Conservation (phyloP, 352 stramenopile species). For the Globisporangium apiculatum region DNA sequence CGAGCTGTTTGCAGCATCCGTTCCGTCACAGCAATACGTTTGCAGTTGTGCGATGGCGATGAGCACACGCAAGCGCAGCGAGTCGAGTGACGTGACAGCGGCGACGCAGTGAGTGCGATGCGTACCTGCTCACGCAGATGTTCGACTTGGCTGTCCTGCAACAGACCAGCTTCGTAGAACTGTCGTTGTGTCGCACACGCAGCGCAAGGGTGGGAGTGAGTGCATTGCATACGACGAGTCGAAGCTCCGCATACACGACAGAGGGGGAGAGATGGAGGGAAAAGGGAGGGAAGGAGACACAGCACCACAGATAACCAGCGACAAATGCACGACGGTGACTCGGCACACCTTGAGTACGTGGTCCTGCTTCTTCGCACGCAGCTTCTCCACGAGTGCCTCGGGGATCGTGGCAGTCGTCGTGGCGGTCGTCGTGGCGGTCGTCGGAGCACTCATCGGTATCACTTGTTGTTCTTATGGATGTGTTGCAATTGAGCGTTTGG, state of each 20-base stretch:
- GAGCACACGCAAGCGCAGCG: too few relatives aligned
- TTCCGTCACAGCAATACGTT: too few relatives aligned
- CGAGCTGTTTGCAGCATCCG: slow-evolving; percentile 24
- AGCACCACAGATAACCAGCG: too few relatives aligned
- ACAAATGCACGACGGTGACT: too few relatives aligned
- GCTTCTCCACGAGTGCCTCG: slow-evolving; percentile 21
- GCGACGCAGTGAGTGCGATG: not conserved
- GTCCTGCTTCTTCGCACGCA: slow-evolving; percentile 41
- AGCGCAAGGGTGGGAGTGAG: not conserved
- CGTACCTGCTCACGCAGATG: slow-evolving; percentile 40
- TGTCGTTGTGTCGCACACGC: slow-evolving; percentile 9
- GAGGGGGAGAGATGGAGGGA: too few relatives aligned
- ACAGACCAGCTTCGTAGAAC: slow-evolving; percentile 61
- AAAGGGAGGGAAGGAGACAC: too few relatives aligned
- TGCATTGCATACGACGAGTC: too few relatives aligned
- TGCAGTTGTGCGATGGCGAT: too few relatives aligned
- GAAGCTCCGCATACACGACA: too few relatives aligned
- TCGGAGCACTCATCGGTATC: not conserved
- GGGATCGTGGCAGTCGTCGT: slow-evolving; percentile 13
- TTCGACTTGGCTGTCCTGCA: slow-evolving; percentile 31
- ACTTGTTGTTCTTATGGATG: not conserved
- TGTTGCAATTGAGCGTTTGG: not conserved
- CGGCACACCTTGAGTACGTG: slow-evolving; percentile 59
- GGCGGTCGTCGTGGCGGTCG: too few relatives aligned
- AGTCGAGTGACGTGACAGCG: too few relatives aligned